Evolutionary conservation across 2,329 filamentous ascomycete genomes (phyloP), one percentile per base, ranked within the genome.

Genomic region (Didymella keratinophila): DNA sequence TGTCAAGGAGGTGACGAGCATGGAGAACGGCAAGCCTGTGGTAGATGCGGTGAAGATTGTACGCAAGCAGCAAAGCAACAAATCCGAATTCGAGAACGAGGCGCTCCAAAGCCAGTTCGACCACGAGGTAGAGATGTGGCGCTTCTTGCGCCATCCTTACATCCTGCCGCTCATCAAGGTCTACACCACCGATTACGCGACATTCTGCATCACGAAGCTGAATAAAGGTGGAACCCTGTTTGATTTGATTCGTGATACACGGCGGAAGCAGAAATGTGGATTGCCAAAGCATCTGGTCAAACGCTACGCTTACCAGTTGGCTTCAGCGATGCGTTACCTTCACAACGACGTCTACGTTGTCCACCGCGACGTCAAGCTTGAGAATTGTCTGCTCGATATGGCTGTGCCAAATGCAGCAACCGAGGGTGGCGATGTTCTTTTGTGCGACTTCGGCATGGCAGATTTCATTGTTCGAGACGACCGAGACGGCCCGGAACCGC

Each of bases 361-460:
- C 23, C 87, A 90, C 69, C 82, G 87, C 46, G 87, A 90, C 70
- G 83, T 90, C 70, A 90, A 90, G 71, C 81, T 89, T 23, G 87
- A 90, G 69, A 90, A 90, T 63, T 89, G 87, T 64, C 81, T 90
- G 2, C 68, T 89, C 34, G 86, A 89, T 65, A 82, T 84, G 63
- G 78, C 82, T 18, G 77, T 77, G 6, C 76, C 79, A 3, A 71
- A 80, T 8, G 80, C 82, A 5, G 80, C 80, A 10, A 74, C 72
- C 0, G 78, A 83, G 36, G 81, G 83, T 16, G 86, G 85, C 9
- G 82, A 83, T 34, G 69, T 90, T 7, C 82, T 88, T 4, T 80
- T 90, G 5, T 89, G 87, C 72, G 87, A 90, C 70, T 90, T 90
- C 68, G 87, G 87, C 46, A 87, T 90, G 79, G 86, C 87, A 12